phyloP scores from a whole-genome alignment of 805 yeast species.

The Candida caryicola region DNA sequence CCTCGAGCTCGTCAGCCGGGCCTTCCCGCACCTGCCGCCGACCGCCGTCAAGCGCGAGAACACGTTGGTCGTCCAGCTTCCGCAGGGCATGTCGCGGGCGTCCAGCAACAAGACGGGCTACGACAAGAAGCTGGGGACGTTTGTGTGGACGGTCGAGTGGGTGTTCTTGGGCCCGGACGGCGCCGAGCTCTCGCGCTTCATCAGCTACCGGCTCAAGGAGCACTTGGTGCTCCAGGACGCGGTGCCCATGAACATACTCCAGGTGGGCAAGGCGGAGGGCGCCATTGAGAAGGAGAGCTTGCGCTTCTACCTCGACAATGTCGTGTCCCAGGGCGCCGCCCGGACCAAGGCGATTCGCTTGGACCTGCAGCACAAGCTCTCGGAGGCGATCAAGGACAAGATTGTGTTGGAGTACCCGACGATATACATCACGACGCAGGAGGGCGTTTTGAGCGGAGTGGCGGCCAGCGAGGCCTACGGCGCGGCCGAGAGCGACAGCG shows the following conservation, averaged over 20 bases:
- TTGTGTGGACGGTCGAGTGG: conserved; percentile 84
- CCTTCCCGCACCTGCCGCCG: conserved; percentile 25
- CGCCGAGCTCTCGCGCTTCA: conserved; percentile 27
- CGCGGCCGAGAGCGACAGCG: conserved; percentile 6
- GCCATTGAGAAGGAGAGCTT: conserved; percentile 25
- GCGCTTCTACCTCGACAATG: conserved; percentile 33
- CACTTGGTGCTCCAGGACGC: conserved; percentile 30
- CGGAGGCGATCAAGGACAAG: conserved; percentile 50
- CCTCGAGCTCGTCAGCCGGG: conserved; percentile 17
- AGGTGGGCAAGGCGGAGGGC: conserved; percentile 11
- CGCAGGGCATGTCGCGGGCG: conserved; percentile 73
- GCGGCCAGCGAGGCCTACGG: conserved; percentile 4
- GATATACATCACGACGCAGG: conserved; percentile 41
- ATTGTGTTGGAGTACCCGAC: conserved; percentile 80
- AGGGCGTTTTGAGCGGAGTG: conserved; percentile 1
- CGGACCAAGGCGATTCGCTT: conserved; percentile 25
- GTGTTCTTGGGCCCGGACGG: conserved; percentile 36
- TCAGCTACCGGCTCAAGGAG: conserved; percentile 46
- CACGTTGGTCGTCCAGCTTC: conserved; percentile 59
- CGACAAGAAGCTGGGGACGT: conserved; percentile 59
- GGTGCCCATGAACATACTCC: conserved; percentile 39
- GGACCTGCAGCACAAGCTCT: conserved; percentile 34
- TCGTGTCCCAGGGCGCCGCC: conserved; percentile 14
- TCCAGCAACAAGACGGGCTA: conserved; percentile 62
- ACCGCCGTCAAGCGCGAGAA: conserved; percentile 52